A percentile compares a stretch with the other conserved stretches of the same genome.
These are phyloP conservation scores for Populus trichocarpa DNA, from an alignment of 441 rosid species.

Conservation along the genomic window DNA sequence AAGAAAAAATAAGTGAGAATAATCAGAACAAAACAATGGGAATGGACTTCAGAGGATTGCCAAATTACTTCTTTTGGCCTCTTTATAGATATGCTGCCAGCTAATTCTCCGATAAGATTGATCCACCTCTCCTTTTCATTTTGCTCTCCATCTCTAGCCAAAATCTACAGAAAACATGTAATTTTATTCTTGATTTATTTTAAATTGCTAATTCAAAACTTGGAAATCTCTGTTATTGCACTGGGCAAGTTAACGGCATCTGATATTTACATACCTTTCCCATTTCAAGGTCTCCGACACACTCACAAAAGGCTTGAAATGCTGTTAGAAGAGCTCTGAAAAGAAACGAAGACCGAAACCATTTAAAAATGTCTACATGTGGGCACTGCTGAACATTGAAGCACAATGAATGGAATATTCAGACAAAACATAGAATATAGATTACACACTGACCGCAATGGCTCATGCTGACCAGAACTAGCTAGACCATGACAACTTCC, in stretches of 20 bases:
- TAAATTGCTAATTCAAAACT: slow-evolving; percentile 16
- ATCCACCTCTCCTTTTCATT: slow-evolving; percentile 95
- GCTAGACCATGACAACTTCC: slow-evolving; percentile 96
- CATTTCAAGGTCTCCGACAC: slow-evolving; percentile 99
- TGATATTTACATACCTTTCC: slow-evolving; percentile 69
- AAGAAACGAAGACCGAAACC: slow-evolving; percentile 13
- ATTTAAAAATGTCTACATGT: not conserved
- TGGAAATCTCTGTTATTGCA: not conserved
- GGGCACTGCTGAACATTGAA: slow-evolving; percentile 8
- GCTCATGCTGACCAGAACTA: slow-evolving; percentile 81
- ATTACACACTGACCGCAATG: slow-evolving; percentile 58
- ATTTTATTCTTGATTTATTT: slow-evolving; percentile 7
- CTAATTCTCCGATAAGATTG: slow-evolving; percentile 82
- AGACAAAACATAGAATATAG: slow-evolving; percentile 5
- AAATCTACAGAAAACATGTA: slow-evolving; percentile 49
- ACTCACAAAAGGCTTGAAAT: slow-evolving; percentile 98
- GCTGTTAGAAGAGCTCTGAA: slow-evolving; percentile 90
- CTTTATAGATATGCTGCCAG: slow-evolving; percentile 91
- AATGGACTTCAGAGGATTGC: slow-evolving; percentile 3
- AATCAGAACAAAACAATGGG: not conserved
- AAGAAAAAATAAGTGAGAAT: not conserved
- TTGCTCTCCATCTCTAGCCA: slow-evolving; percentile 90
- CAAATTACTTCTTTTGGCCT: slow-evolving; percentile 90
- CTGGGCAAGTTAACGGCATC: not conserved
- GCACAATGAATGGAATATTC: not conserved